A percentile compares a stretch with the other conserved stretches of the same genome.
Evolutionary conservation across 108 stramenopile species (phyloP).

Genomic region (Bacterosira constricta): DNA sequence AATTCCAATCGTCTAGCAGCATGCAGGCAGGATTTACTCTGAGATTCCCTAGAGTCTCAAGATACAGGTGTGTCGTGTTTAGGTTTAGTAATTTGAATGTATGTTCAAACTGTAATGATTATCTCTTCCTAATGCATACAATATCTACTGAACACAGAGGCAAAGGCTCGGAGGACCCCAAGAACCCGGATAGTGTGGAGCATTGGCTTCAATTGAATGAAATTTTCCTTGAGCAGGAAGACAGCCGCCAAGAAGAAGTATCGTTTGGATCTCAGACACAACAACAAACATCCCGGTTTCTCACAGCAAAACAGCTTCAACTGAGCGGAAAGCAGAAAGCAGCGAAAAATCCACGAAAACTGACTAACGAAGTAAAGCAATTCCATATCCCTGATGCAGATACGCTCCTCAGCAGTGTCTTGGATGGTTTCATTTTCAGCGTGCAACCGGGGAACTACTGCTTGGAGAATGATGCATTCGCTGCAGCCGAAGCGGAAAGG

Average conservation of each 20-base stretch:
- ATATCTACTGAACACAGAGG: too few relatives aligned
- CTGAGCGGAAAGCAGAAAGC: constrained; percentile 34
- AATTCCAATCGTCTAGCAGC: constrained; percentile 55
- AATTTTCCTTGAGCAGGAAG: constrained; percentile 49
- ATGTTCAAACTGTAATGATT: neutral
- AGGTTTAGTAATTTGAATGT: neutral
- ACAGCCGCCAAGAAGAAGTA: constrained; percentile 37
- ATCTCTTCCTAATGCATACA: too few relatives aligned
- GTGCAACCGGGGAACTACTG: constrained; percentile 74
- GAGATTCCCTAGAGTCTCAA: constrained; percentile 76
- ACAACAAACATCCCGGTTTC: constrained; percentile 44
- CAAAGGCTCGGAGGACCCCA: constrained; percentile 17
- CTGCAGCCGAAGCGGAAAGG: constrained; percentile 60
- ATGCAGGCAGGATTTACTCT: constrained; percentile 73
- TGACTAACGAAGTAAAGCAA: constrained; percentile 32
- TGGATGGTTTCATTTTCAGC: constrained; percentile 60
- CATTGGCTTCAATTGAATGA: constrained; percentile 44
- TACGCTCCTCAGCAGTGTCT: constrained; percentile 15
- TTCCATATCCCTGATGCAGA: constrained; percentile 25
- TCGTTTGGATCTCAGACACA: constrained; percentile 24
- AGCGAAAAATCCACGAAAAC: constrained; percentile 30
- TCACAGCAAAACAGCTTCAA: constrained; percentile 66
- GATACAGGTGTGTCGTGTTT: constrained; percentile 60
- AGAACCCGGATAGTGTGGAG: constrained; percentile 50
- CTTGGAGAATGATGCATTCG: constrained; percentile 51